Conservation (phyloP, 768 basidiomycete species). For the Boletus rubroflammeus region DNA sequence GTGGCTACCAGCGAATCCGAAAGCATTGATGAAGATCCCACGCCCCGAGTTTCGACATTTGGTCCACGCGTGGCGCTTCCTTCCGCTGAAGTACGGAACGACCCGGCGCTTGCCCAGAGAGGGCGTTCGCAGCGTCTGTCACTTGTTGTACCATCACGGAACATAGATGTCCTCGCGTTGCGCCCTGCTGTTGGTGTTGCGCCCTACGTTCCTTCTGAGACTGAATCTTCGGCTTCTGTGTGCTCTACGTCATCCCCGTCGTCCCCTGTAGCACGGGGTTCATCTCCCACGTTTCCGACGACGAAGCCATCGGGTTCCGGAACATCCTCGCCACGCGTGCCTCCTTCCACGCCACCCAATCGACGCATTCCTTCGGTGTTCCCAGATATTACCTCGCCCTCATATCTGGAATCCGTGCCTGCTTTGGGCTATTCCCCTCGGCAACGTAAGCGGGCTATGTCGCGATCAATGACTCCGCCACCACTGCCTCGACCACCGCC, state of each 20-base stretch:
- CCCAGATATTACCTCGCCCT: slow-evolving; percentile 1
- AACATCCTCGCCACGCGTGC: background rate
- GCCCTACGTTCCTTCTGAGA: slow-evolving; percentile 24
- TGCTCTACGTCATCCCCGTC: slow-evolving; percentile 16
- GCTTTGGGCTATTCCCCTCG: slow-evolving; percentile 13
- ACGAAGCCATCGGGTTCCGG: background rate
- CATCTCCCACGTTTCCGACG: slow-evolving; percentile 2
- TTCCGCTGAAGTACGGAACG: background rate
- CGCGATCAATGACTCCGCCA: slow-evolving; percentile 26
- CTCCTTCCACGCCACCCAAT: slow-evolving; percentile 5
- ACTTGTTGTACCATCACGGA: slow-evolving; percentile 14
- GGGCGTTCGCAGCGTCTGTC: slow-evolving; percentile 13
- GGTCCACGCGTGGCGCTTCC: background rate
- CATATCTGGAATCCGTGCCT: slow-evolving; percentile 20
- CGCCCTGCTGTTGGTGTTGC: slow-evolving; percentile 21
- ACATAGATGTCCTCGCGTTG: background rate
- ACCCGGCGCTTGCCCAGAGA: background rate
- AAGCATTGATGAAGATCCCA: slow-evolving; percentile 22
- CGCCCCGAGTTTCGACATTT: slow-evolving; percentile 24
- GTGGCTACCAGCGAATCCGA: slow-evolving; percentile 2
- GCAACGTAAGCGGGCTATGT: slow-evolving; percentile 20
- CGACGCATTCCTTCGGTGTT: background rate
- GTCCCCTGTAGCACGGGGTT: background rate
- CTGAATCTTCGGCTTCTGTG: slow-evolving; percentile 4
- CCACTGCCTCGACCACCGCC: slow-evolving; percentile 28